Evolutionary conservation across 1,139 yeast genomes (phyloP), one percentile per base, ranked within the genome.

Genomic region (Pneumocystis jirovecii): DNA sequence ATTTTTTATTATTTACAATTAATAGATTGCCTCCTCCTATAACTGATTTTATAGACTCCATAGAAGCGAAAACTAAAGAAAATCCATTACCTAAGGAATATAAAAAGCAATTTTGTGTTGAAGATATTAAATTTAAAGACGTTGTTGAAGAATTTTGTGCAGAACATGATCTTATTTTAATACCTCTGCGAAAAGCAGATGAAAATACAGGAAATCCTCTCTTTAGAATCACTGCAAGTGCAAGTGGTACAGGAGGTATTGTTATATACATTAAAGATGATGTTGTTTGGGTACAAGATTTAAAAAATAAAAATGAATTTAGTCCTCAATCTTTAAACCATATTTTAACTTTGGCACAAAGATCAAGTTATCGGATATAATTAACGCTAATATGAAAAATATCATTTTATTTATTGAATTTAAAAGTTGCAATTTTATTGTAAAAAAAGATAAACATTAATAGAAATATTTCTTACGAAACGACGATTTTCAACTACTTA

Each of bases 61-160:
- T 31, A 31, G 31, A 21, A 29, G 21, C 63, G 57, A 64, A 19
- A 45, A 61, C 5, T 21, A 63, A 39, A 72, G 72, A 2, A 72
- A 76, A 15, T 78, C 80, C 1, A 61, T 71, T 31, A 70, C 74
- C 12, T 73, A 71, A 45, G 15, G 25, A 15, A 8, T 29, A 39
- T 56, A 17, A 12, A n/a, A 62, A 64, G n/a, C n/a, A 39, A 10
- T 19, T 21, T 17, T 63, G 42, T 8, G 39, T 44, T 12, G 69
- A 76, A 0, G 70, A 70, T 21, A 70, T 76, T 21, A 74, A 83
- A 0, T 80, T 81, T 70, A 80, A 77, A 67, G 84, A 82, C 39
- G 80, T 83, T 39, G 78, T 83, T 10, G 83, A 81, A 65, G 82
- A 76, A 12, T 77, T 71, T 66, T 79, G 82, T 64, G 68, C 73